These are phyloP conservation scores for Suillus americanus DNA, from an alignment of 768 basidiomycete genomes.

Conservation along the genomic window DNA sequence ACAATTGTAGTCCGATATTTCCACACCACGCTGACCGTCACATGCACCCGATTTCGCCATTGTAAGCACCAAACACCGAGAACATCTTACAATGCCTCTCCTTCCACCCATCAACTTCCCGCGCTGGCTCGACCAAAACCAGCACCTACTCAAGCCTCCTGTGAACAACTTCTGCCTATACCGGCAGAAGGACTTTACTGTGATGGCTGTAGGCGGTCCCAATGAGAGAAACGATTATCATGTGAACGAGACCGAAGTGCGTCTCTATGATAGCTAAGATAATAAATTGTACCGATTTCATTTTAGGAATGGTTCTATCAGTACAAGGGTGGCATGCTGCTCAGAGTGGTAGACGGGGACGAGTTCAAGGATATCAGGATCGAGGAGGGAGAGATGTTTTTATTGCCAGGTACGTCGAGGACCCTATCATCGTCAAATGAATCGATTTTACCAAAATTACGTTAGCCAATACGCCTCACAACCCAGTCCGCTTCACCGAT, in stretches of 20 bases:
- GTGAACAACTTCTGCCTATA: constrained; percentile 91
- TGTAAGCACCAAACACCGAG: neutral
- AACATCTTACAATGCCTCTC: constrained; percentile 56
- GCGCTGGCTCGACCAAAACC: constrained; percentile 84
- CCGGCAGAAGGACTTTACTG: constrained; percentile 79
- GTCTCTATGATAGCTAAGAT: constrained; percentile 9
- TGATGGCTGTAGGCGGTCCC: constrained; percentile 97
- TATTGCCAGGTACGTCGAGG: constrained; percentile 73
- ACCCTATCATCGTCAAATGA: neutral
- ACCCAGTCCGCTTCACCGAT: constrained; percentile 86
- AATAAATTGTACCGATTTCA: neutral
- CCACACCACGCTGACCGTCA: neutral
- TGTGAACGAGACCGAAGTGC: constrained; percentile 89
- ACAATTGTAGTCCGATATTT: neutral
- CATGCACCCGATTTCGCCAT: no score
- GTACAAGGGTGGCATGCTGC: constrained; percentile 88
- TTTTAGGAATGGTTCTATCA: constrained; percentile 97
- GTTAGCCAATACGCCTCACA: constrained; percentile 92
- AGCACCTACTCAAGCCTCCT: constrained; percentile 80
- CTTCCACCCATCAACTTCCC: constrained; percentile 84
- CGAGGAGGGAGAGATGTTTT: constrained; percentile 95
- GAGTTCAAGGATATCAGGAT: constrained; percentile 84
- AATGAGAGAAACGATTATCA: constrained; percentile 95
- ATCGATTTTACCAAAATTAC: neutral
- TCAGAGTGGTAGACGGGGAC: constrained; percentile 81